Percentiles rank a stretch among this genome's conserved stretches.
phyloP scores from a whole-genome alignment of 768 basidiomycete genomes.

The Agaricus sinodeliciosus region DNA sequence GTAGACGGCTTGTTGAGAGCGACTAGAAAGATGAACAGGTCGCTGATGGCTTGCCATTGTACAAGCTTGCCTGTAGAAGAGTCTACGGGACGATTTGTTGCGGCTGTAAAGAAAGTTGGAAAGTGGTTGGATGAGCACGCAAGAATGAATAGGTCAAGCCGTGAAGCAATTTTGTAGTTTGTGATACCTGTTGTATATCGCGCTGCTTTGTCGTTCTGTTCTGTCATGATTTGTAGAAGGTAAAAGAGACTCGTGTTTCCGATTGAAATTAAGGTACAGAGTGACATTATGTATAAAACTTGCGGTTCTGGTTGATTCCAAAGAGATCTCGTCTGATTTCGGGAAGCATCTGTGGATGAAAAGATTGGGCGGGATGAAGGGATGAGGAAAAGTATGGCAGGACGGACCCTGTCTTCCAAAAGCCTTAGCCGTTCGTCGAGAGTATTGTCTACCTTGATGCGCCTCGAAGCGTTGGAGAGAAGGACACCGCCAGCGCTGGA shows the following conservation, averaged over 20 bases:
- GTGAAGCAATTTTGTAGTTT: neutral
- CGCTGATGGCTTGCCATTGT: neutral
- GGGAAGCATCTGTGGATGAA: slow-evolving; percentile 73
- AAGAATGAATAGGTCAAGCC: neutral
- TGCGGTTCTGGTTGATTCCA: slow-evolving; percentile 86
- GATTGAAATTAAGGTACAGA: neutral
- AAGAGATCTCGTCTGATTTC: slow-evolving; percentile 89
- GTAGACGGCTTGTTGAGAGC: neutral
- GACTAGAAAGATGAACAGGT: neutral
- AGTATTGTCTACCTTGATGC: slow-evolving; percentile 92
- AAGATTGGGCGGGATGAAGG: neutral
- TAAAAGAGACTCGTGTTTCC: too few species aligned
- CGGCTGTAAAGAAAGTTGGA: neutral
- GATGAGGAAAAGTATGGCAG: neutral
- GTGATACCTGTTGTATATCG: neutral
- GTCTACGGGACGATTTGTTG: neutral
- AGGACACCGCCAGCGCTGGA: slow-evolving; percentile 81
- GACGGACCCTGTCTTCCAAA: slow-evolving; percentile 79
- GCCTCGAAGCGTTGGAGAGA: slow-evolving; percentile 59
- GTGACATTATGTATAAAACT: slow-evolving; percentile 64
- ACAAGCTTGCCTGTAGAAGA: neutral
- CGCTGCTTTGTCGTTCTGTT: neutral
- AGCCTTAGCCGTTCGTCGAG: slow-evolving; percentile 86
- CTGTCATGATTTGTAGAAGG: neutral
- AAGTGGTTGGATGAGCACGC: neutral